Evolutionary conservation across 2,329 filamentous ascomycete genomes (phyloP).

Genomic region (Beauveria varroae): DNA sequence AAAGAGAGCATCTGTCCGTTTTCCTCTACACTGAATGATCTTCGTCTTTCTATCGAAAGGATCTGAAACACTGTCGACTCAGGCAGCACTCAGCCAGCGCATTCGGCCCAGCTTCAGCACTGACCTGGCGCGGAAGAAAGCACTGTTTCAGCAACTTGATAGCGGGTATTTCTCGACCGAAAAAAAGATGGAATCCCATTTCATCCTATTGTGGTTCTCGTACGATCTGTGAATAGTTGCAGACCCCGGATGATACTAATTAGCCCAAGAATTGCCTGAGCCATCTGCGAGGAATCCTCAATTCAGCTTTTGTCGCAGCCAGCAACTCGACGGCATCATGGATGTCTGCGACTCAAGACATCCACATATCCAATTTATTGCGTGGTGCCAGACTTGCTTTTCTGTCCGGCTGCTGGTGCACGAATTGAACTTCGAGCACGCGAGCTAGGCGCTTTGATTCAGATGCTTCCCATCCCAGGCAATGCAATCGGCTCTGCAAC

Average conservation of each 20-base stretch:
- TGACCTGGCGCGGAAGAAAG: neutral
- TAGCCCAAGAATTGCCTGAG: no score
- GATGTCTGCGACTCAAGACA: no score
- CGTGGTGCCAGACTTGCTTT: no score
- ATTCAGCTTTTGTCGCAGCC: no score
- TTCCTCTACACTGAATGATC: neutral
- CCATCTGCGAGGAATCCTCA: no score
- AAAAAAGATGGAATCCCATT: neutral
- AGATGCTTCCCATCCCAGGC: neutral
- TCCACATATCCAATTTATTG: no score
- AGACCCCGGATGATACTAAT: no score
- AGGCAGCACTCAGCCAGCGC: neutral
- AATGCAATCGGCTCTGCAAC: neutral
- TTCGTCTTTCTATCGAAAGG: neutral
- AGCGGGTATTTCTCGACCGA: neutral
- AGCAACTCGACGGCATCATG: no score
- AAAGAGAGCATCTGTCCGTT: neutral
- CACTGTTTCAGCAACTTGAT: neutral
- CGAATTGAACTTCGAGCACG: neutral
- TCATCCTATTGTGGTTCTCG: neutral
- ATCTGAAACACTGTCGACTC: conserved; percentile 1
- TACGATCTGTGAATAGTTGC: neutral
- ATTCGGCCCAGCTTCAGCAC: neutral
- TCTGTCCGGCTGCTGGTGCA: no score
- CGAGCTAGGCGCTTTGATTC: neutral